Conservation (phyloP, 768 basidiomycete genomes). For the Favolaschia claudopus region DNA sequence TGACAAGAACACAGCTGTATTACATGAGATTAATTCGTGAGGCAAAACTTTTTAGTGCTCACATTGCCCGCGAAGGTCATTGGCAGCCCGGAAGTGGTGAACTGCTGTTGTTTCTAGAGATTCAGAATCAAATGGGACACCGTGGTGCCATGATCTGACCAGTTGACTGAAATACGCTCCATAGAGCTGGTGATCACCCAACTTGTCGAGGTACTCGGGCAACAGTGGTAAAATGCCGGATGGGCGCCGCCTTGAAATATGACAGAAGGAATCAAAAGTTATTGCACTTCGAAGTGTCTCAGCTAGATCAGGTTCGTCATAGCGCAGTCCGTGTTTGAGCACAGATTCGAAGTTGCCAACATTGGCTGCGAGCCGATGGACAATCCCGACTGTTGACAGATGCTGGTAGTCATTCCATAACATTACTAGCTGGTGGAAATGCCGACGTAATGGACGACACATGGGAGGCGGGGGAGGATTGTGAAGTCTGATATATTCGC, state of each 20-base stretch:
- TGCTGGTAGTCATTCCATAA: conserved; percentile 23
- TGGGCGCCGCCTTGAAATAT: not conserved
- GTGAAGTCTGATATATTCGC: not conserved
- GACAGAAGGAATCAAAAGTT: conserved; percentile 5
- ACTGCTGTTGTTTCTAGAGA: not conserved
- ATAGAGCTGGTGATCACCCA: conserved; percentile 1
- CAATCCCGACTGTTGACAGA: conserved; percentile 1
- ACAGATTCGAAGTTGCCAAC: conserved; percentile 10
- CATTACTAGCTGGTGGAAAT: not conserved
- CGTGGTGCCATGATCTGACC: not conserved
- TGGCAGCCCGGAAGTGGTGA: not conserved
- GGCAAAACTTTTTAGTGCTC: not conserved
- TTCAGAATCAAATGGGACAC: not conserved
- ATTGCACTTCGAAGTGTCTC: conserved; percentile 14
- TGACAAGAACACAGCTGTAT: conserved; percentile 2
- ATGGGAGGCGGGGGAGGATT: not conserved
- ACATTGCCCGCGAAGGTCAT: conserved; percentile 13
- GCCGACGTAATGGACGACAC: not conserved
- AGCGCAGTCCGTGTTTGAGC: conserved; percentile 7
- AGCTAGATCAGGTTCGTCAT: conserved; percentile 11
- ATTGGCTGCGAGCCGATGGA: conserved; percentile 7
- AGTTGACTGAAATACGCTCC: not conserved
- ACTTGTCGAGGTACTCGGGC: not conserved
- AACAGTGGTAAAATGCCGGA: conserved; percentile 5
- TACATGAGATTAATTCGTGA: not conserved